Base-by-base conservation (phyloP, 306 rosid genomes). In the Urtica urens region DNA sequence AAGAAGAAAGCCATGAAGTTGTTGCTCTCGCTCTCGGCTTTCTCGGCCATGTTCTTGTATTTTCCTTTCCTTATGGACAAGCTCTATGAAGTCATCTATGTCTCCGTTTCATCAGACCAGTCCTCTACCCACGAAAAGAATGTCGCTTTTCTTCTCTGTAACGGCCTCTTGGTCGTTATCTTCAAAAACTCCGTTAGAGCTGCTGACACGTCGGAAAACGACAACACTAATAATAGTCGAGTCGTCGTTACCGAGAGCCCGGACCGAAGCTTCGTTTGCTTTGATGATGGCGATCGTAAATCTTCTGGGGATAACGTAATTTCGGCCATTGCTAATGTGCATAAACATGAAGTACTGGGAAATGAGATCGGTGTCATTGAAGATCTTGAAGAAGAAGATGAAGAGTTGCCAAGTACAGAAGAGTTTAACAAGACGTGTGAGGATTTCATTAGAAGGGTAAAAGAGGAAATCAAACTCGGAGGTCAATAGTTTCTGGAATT, bases 391-490 rank as follows among this genome's bases (percentile, higher is more conserved):
- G 29, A 30, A 18, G 13, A 39, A 6, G 63, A 33, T 26, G 43
- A 68, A 53, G 69, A 10, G 24, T 12, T 20, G 5, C 53, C 42
- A 51, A 64, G 71, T 5, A 47, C 61, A 22, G 92, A 87, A 41
- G 94, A 87, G 59, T 69, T 87, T 18, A 80, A 87, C 62, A 73
- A 61, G 75, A 80, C 63, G 60, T 83, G 81, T 67, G 96, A 87
- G 9, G 94, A 83, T 16, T 87, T 87, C 30, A 87, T 87, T 1
- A 72, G 69, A 50, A 83, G 38, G 65, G 59, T 78, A 78, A 87
- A 66, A 66, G 78, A 70, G 18, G 73, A 40, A 17, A 80, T 87
- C 30, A 58, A 57, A 34, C 41, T 46, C 60, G 70, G 42, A 77
- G 69, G 57, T 31, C 63, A 60, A 31, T 72, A 68, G 33, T 14